Percentiles rank a stretch among this genome's conserved stretches.
Conservation (phyloP, 2,329 filamentous ascomycete species). For the Fusarium equiseti region DNA sequence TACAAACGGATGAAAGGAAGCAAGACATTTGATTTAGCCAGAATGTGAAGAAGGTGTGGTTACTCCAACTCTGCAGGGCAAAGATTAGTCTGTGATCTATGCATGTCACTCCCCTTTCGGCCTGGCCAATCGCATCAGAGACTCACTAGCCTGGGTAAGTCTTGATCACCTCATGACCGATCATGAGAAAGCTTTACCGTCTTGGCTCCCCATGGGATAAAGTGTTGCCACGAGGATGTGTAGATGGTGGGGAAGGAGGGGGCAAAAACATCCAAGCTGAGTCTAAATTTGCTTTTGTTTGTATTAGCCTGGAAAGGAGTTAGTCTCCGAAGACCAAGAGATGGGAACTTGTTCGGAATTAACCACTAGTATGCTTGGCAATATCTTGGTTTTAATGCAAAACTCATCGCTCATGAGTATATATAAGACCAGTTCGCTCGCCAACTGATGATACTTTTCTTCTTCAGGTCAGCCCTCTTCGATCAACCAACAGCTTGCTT, state of each 20-base stretch:
- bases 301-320: not conserved
- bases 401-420: not conserved
- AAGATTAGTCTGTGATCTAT: not conserved
- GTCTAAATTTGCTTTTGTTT: not conserved
- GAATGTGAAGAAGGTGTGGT: not conserved
- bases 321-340: constrained; percentile 1
- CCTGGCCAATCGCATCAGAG: constrained; percentile 7
- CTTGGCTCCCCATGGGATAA: not conserved
- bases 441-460: not conserved
- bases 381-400: fast-evolving
- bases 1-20: not conserved
- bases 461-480: not conserved
- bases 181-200: not conserved
- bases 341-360: not conserved
- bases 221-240: not conserved
- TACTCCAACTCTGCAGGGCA: not conserved
- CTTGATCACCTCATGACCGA: not conserved
- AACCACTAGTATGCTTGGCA: not conserved
- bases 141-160: not conserved
- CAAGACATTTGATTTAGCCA: not conserved
- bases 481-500: not conserved
- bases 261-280: not conserved
- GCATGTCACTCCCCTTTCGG: not conserved
- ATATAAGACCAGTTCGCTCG: not conserved
- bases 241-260: not conserved